Conservation (phyloP, 148 eudicot genomes). For the Cornus florida region DNA sequence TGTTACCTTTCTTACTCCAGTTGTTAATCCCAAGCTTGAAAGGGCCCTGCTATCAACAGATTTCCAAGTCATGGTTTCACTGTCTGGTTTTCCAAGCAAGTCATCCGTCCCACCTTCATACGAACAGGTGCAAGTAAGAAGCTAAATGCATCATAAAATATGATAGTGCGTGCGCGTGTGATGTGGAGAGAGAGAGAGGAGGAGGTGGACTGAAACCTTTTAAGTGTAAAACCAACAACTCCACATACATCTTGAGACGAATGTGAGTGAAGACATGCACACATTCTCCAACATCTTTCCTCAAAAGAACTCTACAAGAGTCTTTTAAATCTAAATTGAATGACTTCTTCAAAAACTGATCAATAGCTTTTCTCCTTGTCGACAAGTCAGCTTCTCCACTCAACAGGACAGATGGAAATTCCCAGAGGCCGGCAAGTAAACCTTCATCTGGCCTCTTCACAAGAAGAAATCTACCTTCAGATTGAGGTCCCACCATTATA, state of each 20-base stretch:
- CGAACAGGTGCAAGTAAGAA: conserved; percentile 16
- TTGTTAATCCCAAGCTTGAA: conserved; percentile 84
- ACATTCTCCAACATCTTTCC: conserved; percentile 87
- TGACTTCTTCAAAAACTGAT: conserved; percentile 55
- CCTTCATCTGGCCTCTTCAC: conserved; percentile 93
- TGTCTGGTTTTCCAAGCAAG: conserved; percentile 30
- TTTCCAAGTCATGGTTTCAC: conserved; percentile 55
- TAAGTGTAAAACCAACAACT: conserved; percentile 54
- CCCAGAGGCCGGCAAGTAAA: conserved; percentile 98
- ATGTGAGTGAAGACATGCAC: conserved; percentile 83
- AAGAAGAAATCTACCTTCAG: conserved; percentile 57
- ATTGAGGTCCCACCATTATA: conserved; percentile 18
- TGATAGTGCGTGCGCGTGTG: not conserved
- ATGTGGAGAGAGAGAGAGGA: not conserved
- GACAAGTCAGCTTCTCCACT: conserved; percentile 48
- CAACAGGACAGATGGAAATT: conserved; percentile 82
- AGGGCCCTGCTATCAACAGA: conserved; percentile 61
- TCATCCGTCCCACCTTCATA: conserved; percentile 42
- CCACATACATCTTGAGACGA: conserved; percentile 91
- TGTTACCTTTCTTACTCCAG: conserved; percentile 92
- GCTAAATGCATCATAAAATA: not conserved
- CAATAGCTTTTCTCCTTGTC: conserved; percentile 56
- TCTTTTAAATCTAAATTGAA: conserved; percentile 53
- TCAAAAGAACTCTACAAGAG: conserved; percentile 46
- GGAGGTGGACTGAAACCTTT: conserved; percentile 46